A percentile compares a stretch with the other conserved stretches of the same genome.
Evolutionary conservation across 2,329 filamentous ascomycete species (phyloP).

Genomic region (Cadophora malorum): DNA sequence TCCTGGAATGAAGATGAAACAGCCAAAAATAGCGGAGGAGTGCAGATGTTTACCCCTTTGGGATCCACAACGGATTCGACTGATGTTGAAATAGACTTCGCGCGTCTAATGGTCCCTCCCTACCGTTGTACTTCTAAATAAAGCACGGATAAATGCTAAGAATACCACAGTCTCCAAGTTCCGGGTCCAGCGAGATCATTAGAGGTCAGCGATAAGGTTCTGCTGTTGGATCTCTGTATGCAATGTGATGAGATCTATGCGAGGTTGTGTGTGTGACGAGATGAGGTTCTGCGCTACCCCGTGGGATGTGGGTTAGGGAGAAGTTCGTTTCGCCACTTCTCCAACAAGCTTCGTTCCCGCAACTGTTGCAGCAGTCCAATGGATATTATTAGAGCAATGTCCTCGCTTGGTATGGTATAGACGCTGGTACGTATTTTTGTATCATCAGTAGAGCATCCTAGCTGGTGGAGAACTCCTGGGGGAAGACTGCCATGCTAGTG

Average conservation of each 20-base stretch:
- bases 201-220: constrained; percentile 26
- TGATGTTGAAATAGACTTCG: constrained; percentile 27
- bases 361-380: background rate
- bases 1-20: constrained; percentile 14
- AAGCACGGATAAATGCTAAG: constrained; percentile 29
- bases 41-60: background rate
- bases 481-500: constrained; percentile 7
- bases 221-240: constrained; percentile 22
- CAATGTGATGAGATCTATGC: constrained; percentile 25
- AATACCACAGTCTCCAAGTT: constrained; percentile 23
- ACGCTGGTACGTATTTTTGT: constrained; percentile 21
- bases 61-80: background rate
- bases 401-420: constrained; percentile 13
- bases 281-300: constrained; percentile 19
- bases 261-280: constrained; percentile 11
- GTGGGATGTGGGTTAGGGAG: constrained; percentile 11
- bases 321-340: background rate
- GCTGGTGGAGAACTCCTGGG: background rate
- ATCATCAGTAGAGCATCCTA: background rate
- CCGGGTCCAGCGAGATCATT: constrained; percentile 14
- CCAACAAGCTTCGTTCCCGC: constrained; percentile 13
- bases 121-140: constrained; percentile 22
- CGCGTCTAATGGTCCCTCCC: constrained; percentile 1
- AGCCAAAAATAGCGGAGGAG: background rate
- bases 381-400: constrained; percentile 20